These are phyloP conservation scores for Mentha longifolia DNA, from an alignment of 257 asterid genomes.

Conservation along the genomic window DNA sequence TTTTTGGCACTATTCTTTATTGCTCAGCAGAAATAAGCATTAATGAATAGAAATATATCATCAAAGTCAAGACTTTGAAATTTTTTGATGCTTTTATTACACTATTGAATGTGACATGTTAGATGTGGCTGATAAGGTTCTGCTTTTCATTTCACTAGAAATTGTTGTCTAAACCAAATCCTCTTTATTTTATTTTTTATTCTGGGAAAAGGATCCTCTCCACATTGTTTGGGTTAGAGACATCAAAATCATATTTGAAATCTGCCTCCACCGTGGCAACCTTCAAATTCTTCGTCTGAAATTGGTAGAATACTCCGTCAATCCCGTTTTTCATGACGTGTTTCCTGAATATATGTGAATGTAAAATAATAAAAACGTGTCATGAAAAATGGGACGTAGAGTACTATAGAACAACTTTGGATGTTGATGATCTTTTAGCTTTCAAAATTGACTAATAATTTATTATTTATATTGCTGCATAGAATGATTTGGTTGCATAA, in stretches of 20 bases:
- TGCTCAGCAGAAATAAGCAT: constrained; percentile 15
- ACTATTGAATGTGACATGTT: background rate
- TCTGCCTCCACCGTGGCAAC: background rate
- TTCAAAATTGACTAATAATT: constrained; percentile 23
- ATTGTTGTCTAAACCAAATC: background rate
- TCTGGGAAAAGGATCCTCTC: too few relatives aligned
- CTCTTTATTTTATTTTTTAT: background rate
- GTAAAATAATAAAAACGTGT: too few relatives aligned
- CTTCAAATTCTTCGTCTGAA: background rate
- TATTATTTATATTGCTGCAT: background rate
- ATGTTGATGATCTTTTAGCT: background rate
- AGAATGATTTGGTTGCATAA: background rate
- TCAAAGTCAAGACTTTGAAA: constrained; percentile 15
- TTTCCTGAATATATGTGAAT: too few relatives aligned
- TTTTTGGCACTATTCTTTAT: background rate
- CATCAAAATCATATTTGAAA: background rate
- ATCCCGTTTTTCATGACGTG: too few relatives aligned
- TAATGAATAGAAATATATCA: constrained; percentile 7
- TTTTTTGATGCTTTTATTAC: background rate
- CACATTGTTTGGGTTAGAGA: background rate
- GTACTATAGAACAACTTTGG: background rate
- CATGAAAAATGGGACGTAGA: too few relatives aligned
- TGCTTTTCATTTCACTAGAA: background rate
- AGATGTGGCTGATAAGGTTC: constrained; percentile 6
- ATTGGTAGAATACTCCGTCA: too few relatives aligned